Evolutionary conservation across 2,329 filamentous ascomycete genomes (phyloP).

Genomic region (Claviceps citrina): DNA sequence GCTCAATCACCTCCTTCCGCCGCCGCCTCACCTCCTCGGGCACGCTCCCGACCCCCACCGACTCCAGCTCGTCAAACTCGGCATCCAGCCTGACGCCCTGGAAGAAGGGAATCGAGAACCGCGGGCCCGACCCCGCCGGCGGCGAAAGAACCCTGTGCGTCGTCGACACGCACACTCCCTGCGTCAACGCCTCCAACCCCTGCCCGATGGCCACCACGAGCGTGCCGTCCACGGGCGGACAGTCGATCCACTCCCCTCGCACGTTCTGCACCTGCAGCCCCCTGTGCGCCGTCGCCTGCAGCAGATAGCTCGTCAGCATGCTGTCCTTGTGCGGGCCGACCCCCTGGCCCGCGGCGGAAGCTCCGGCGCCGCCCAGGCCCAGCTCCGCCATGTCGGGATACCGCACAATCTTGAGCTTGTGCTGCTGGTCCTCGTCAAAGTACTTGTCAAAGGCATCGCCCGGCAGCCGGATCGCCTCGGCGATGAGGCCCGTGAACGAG

Average conservation of each 20-base stretch:
- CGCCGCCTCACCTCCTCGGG: slow-evolving; percentile 49
- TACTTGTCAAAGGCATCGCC: slow-evolving; percentile 58
- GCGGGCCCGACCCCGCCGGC: slow-evolving; percentile 48
- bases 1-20: slow-evolving; percentile 41
- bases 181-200: slow-evolving; percentile 71
- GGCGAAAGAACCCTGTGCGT: slow-evolving; percentile 75
- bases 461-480: slow-evolving; percentile 65
- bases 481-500: slow-evolving; percentile 64
- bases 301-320: slow-evolving; percentile 67
- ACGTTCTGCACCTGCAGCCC: slow-evolving; percentile 76
- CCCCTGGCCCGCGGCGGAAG: slow-evolving; percentile 40
- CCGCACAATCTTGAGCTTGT: slow-evolving; percentile 82
- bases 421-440: slow-evolving; percentile 60
- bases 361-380: slow-evolving; percentile 25
- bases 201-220: slow-evolving; percentile 80
- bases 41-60: slow-evolving; percentile 37
- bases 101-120: slow-evolving; percentile 77
- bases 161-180: slow-evolving; percentile 66
- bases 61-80: slow-evolving; percentile 61
- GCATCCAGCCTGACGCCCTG: slow-evolving; percentile 71
- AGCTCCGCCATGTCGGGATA: slow-evolving; percentile 60
- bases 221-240: slow-evolving; percentile 58
- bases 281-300: slow-evolving; percentile 62
- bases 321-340: slow-evolving; percentile 75
- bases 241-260: slow-evolving; percentile 66